A percentile compares a stretch with the other conserved stretches of the same genome.
These are phyloP conservation scores for Dothistroma septosporum DNA, from an alignment of 2,329 filamentous ascomycete species.

Conservation along the genomic window DNA sequence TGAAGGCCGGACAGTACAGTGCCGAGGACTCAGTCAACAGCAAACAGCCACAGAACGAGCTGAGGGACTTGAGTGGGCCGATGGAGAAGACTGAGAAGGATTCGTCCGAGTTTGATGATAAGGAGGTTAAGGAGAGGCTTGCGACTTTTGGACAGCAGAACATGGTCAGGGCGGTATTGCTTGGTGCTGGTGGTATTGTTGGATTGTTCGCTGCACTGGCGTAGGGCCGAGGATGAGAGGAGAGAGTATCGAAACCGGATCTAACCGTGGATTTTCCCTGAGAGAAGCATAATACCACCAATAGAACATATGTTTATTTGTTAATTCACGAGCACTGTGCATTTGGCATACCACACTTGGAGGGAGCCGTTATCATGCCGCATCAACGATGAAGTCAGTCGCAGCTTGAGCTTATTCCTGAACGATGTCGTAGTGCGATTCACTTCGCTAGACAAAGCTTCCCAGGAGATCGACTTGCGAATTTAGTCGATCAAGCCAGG, in stretches of 20 bases:
- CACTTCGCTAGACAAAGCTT: not conserved
- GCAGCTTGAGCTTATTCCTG: constrained; percentile 20
- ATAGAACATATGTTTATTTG: not conserved
- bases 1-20: constrained; percentile 17
- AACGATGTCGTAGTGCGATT: constrained; percentile 14
- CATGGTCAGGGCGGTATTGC: constrained; percentile 21
- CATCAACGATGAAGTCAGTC: constrained; percentile 19
- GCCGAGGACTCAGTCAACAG: constrained; percentile 27
- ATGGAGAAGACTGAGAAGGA: constrained; percentile 33
- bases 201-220: constrained; percentile 22
- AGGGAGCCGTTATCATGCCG: constrained; percentile 6
- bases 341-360: not conserved
- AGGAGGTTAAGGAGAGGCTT: constrained; percentile 38
- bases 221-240: not conserved
- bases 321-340: not conserved
- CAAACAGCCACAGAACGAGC: constrained; percentile 19
- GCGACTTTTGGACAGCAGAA: constrained; percentile 29
- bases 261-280: not conserved
- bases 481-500: not conserved
- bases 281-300: not conserved
- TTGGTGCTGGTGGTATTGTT: constrained; percentile 27
- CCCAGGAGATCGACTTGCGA: not conserved
- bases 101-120: constrained; percentile 38
- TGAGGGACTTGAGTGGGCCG: constrained; percentile 25
- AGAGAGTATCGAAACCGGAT: not conserved